These are phyloP conservation scores for Candida ulmi DNA, from an alignment of 805 yeast species.

Conservation along the genomic window DNA sequence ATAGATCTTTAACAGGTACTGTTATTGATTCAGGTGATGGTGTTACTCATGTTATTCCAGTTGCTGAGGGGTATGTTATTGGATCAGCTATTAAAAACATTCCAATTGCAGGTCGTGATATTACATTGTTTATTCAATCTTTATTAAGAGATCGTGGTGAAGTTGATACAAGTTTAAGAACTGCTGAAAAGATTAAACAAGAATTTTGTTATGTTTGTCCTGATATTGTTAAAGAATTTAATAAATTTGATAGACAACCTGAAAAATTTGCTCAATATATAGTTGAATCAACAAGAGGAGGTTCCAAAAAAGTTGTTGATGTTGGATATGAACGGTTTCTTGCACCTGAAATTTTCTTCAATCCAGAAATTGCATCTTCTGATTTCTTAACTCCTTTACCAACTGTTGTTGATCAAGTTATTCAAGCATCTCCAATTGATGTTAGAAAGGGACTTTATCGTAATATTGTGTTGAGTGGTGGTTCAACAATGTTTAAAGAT, in stretches of 20 bases:
- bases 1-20: slow-evolving; percentile 94
- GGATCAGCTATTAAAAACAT: slow-evolving; percentile 96
- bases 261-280: slow-evolving; percentile 90
- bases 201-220: slow-evolving; percentile 97
- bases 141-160: slow-evolving; percentile 96
- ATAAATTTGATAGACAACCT: slow-evolving; percentile 89
- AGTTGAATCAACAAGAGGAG: slow-evolving; percentile 69
- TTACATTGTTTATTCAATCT: slow-evolving; percentile 88
- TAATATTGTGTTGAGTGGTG: slow-evolving; percentile 94
- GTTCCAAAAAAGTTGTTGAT: slow-evolving; percentile 63
- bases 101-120: slow-evolving; percentile 98
- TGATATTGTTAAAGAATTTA: slow-evolving; percentile 94
- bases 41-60: slow-evolving; percentile 98
- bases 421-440: slow-evolving; percentile 94
- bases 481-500: slow-evolving; percentile 98
- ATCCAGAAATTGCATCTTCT: slow-evolving; percentile 93
- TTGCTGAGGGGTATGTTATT: slow-evolving; percentile 98
- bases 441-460: slow-evolving; percentile 94
- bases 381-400: slow-evolving; percentile 96
- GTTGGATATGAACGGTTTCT: slow-evolving; percentile 96
- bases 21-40: slow-evolving; percentile 99
- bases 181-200: slow-evolving; percentile 96
- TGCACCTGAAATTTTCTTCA: slow-evolving; percentile 99
- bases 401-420: slow-evolving; percentile 90
- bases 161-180: slow-evolving; percentile 83